Conservation (phyloP, 2,329 filamentous ascomycete species). For the Diaporthe aspalathi region DNA sequence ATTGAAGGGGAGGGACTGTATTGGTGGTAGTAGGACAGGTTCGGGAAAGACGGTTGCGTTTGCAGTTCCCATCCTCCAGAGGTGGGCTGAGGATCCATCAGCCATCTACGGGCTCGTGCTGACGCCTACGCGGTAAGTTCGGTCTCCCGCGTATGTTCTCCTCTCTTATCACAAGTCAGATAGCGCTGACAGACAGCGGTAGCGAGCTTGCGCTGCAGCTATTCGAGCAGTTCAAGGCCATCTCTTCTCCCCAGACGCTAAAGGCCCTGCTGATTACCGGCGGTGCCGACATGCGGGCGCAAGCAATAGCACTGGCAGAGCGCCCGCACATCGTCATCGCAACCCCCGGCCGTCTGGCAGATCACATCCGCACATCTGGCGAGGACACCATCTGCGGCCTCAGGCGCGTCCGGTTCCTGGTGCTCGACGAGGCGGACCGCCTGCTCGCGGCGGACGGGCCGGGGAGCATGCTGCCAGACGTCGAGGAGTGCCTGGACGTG, state of each 20-base stretch:
- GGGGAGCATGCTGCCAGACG: slow-evolving; percentile 93
- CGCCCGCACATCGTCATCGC: slow-evolving; percentile 94
- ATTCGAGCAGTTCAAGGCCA: slow-evolving; percentile 94
- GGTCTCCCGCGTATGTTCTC: background rate
- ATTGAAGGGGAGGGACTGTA: slow-evolving; percentile 89
- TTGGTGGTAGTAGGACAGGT: slow-evolving; percentile 93
- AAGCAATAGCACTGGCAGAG: slow-evolving; percentile 84
- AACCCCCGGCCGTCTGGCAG: slow-evolving; percentile 90
- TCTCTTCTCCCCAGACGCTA: slow-evolving; percentile 87
- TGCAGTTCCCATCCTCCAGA: slow-evolving; percentile 91
- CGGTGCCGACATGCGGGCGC: slow-evolving; percentile 89
- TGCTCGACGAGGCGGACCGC: slow-evolving; percentile 95
- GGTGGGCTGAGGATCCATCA: slow-evolving; percentile 91
- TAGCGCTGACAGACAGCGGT: background rate
- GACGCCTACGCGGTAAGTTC: slow-evolving; percentile 79
- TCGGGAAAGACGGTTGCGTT: slow-evolving; percentile 98
- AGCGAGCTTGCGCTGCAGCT: slow-evolving; percentile 94
- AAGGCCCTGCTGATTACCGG: slow-evolving; percentile 92
- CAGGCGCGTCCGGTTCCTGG: slow-evolving; percentile 82
- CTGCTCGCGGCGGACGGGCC: slow-evolving; percentile 78
- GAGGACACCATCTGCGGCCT: slow-evolving; percentile 90
- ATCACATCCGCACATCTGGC: slow-evolving; percentile 92
- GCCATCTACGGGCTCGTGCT: slow-evolving; percentile 91
- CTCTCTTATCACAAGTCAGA: background rate
- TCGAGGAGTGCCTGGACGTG: slow-evolving; percentile 86